Conservation (phyloP, 495 filamentous ascomycete species). For the Lasiosphaeris hirsuta region DNA sequence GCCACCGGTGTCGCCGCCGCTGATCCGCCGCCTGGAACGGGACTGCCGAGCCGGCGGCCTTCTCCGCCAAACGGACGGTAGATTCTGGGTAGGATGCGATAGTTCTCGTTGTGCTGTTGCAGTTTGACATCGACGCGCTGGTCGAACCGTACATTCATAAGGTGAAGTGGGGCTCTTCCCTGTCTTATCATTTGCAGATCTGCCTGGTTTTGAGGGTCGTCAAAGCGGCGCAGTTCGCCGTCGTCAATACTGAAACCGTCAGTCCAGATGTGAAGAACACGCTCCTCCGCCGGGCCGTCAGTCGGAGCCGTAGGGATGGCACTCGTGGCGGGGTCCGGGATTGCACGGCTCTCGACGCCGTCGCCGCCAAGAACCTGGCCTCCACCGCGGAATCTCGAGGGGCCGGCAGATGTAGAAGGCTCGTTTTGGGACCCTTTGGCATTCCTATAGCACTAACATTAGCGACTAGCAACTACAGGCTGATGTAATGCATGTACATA, state of each 20-base stretch:
- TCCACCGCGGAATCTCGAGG: constrained; percentile 63
- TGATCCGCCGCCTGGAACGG: constrained; percentile 63
- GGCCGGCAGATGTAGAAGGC: constrained; percentile 31
- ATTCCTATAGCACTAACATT: constrained; percentile 35
- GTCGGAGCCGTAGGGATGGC: constrained; percentile 28
- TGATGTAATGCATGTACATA: constrained; percentile 38
- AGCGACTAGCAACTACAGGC: not conserved
- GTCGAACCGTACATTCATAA: constrained; percentile 82
- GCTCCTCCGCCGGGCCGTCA: constrained; percentile 48
- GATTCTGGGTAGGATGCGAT: constrained; percentile 73
- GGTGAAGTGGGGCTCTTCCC: constrained; percentile 79
- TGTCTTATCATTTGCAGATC: constrained; percentile 81
- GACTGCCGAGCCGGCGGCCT: constrained; percentile 87
- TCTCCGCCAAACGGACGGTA: constrained; percentile 82
- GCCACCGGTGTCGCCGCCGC: constrained; percentile 34
- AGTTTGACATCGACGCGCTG: constrained; percentile 91
- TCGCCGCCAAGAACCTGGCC: constrained; percentile 90
- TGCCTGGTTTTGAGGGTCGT: constrained; percentile 80
- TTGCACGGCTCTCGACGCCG: constrained; percentile 68
- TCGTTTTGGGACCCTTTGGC: constrained; percentile 46
- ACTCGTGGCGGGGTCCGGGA: constrained; percentile 60
- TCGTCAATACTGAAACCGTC: constrained; percentile 96
- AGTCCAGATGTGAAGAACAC: constrained; percentile 84
- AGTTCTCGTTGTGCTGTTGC: constrained; percentile 81
- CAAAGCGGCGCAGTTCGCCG: constrained; percentile 81